Evolutionary conservation across 768 basidiomycete species (phyloP), one percentile per base, ranked within the genome.

Genomic region (Flagelloscypha sp.): DNA sequence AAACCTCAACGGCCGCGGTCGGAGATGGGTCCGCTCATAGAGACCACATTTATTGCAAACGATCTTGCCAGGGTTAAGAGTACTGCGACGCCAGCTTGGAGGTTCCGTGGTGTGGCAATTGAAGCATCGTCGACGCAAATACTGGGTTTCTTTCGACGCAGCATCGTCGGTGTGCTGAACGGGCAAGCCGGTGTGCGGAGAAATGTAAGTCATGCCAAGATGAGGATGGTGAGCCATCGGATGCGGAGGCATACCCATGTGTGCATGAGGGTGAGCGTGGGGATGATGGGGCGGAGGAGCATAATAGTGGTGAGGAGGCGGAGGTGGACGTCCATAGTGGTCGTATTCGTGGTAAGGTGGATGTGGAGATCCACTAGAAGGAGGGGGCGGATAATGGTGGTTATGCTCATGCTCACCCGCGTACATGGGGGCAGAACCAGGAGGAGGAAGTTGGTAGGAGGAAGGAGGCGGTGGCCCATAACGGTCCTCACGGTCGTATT

Each of bases 41-140:
- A 90, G 70, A 7, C 87, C 87, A 45, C 87, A 90, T 65, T 90
- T 90, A 71, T 90, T 90, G 72, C 87, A 90, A 29, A 90, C 87
- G 50, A 90, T 90, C 61, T 90, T 90, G 45, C 87, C 87, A 0
- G 84, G 84, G 57, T 87, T 86, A 50, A 90, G 79, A 4, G 87
- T 89, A 20, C 77, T 81, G 29, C 87, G 76, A 36, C 87, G 79
- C 87, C 87, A 90, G 17, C 76, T 79, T 6, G 87, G 87, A 0
- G 87, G 87, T 54, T 90, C 87, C 2, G 87, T 90, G 13, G 87
- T 87, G 53, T 87, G 86, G 62, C 87, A 90, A 60, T 90, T 90
- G 69, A 82, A 85, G 62, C 87, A 90, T 7, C 85, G 70, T 24
- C 87, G 71, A 16, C 87, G 83, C 37, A 90, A 79, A 54, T 86